Evolutionary conservation across 768 basidiomycete species (phyloP), one percentile per base, ranked within the genome.

Genomic region (Chalciporus pseudorubinellus): DNA sequence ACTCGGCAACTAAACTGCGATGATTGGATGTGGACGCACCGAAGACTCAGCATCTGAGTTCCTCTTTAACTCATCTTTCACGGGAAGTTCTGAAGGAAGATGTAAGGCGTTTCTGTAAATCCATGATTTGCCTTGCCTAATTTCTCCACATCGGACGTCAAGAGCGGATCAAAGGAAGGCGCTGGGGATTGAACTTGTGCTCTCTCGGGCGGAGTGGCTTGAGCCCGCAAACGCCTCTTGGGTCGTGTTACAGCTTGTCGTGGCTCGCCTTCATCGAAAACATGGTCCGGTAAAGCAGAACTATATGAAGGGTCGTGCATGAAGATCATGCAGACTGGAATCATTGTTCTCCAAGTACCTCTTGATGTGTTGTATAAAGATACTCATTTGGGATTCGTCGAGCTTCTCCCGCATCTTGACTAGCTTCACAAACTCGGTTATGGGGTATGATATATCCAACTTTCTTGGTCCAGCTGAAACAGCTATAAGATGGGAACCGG

Each of bases 401-500:
- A 86, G 98, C 65, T 89, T 87, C 65, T 98, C 95, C 94, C 97
- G 98, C 74, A 82, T 74, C 69, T 95, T 95, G 63, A 95, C 92
- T 47, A 92, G 79, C 67, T 95, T 93, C 11, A 86, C 88, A 67
- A 98, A 99, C 63, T 98, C 92, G 22, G 87, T 89, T 4, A 92
- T 97, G 4, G 97, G 97, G 72, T 94, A 98, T 43, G 95, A 95
- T 52, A 99, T 95, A 69, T 99, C 97, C 58, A 99, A 76, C 65
- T 81, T 86, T 57, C 95, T 80, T 46, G 89, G 85, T 21, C 88
- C 93, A 53, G 77, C 71, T 7, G 87, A 75, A 18, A 87, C 89
- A 55, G 85, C 92, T 94, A 75, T 50, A 46, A 43, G 55, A 12
- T n/a, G n/a, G n/a, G n/a, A n/a, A n/a, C n/a, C n/a, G n/a, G n/a